Evolutionary conservation across 2,329 filamentous ascomycete species (phyloP), one percentile per base, ranked within the genome.

Genomic region (Calonectria leucothoes): DNA sequence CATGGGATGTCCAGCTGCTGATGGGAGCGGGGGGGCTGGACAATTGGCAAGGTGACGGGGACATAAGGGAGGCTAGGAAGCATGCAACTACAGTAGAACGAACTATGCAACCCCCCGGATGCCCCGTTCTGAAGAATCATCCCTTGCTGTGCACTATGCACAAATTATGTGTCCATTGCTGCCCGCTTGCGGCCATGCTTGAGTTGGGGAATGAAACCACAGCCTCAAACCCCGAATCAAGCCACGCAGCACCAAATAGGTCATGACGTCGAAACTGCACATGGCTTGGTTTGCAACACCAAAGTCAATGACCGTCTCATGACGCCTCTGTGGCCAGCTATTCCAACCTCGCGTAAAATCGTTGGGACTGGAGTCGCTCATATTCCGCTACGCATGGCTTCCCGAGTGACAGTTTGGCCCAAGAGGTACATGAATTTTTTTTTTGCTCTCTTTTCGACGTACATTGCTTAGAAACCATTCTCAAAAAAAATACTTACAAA

Each of bases 401-500:
- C 37, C 35, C 10, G 55, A 61, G 14, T 5, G 17, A 15, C n/a
- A 61, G 14, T 23, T 37, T 37, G 33, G 35, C 37, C 33, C 51
- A 59, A 31, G 49, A 35, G 29, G 48, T 59, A 70, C 10, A 63
- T 64, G 45, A 10, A 64, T 15, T 64, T 45, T 64, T 64, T 48
- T 64, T 48, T 37, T 52, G 14, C 25, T 51, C 8, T 49, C 27
- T 68, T 55, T 61, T 66, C 45, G 49, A 65, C 70, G 39, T 48
- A 65, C 15, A 68, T 52, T 69, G 66, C 66, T 69, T 66, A 23
- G 29, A 39, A 72, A 59, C 49, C 66, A 69, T 72, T 72, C 70
- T 72, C 57, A 29, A 25, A 55, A 57, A 52, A 55, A 57, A 52
- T 69, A 72, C 70, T 59, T 72, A 72, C 66, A 72, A 72, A 69